These are phyloP conservation scores for Boletus rubescentipes DNA, from an alignment of 768 basidiomycete species.

Conservation along the genomic window DNA sequence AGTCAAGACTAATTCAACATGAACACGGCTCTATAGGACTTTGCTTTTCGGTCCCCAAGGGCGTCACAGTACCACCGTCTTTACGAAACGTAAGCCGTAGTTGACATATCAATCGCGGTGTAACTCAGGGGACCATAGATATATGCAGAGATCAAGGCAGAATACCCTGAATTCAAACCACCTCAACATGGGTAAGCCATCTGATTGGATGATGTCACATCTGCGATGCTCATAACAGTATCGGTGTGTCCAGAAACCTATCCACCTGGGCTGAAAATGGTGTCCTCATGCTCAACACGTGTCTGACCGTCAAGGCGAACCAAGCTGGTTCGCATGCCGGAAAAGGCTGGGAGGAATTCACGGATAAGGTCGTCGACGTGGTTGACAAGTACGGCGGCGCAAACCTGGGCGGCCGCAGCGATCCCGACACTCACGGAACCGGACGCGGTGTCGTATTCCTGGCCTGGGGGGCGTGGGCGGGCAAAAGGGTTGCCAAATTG, in stretches of 20 bases:
- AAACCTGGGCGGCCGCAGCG: slow-evolving; percentile 46
- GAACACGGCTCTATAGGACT: slow-evolving; percentile 49
- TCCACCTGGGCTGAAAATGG: slow-evolving; percentile 80
- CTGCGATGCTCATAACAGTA: slow-evolving; percentile 4
- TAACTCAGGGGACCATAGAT: slow-evolving; percentile 50
- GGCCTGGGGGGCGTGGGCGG: slow-evolving; percentile 89
- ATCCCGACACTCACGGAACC: slow-evolving; percentile 44
- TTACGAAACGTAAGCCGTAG: slow-evolving; percentile 64
- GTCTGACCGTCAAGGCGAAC: slow-evolving; percentile 79
- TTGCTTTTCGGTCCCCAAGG: slow-evolving; percentile 86
- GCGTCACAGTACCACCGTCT: slow-evolving; percentile 75
- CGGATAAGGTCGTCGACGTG: slow-evolving; percentile 74
- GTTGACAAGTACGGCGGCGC: slow-evolving; percentile 77
- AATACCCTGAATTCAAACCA: slow-evolving; percentile 74
- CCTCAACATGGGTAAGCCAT: slow-evolving; percentile 79
- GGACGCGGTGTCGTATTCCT: slow-evolving; percentile 83
- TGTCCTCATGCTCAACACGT: slow-evolving; percentile 91
- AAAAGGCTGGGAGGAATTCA: slow-evolving; percentile 91
- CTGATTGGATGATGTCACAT: slow-evolving; percentile 13
- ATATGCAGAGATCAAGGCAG: slow-evolving; percentile 80
- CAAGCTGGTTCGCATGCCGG: slow-evolving; percentile 78
- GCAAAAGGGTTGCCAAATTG: slow-evolving; percentile 76
- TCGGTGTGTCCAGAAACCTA: slow-evolving; percentile 57
- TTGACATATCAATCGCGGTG: slow-evolving; percentile 1
- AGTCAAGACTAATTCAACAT: slow-evolving; percentile 8